phyloP scores from a whole-genome alignment of 1,284 basidiomycete genomes.

The Cryptococcus sp. region DNA sequence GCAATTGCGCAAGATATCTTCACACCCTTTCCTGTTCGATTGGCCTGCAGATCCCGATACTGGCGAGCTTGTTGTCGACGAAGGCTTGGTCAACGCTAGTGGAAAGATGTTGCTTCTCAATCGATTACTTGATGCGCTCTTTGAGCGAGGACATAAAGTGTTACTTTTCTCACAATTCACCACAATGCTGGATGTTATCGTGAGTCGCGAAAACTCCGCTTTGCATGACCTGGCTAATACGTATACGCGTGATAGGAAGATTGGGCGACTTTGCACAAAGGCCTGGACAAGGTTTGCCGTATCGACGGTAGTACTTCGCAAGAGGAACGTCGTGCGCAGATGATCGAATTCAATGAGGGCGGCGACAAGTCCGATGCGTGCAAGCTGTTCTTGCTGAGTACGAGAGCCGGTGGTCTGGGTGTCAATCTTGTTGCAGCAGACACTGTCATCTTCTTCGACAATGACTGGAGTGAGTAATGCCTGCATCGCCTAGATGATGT shows the following conservation, averaged over 20 bases:
- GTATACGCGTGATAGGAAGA: constrained; percentile 57
- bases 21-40: constrained; percentile 89
- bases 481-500: neutral
- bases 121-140: constrained; percentile 80
- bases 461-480: constrained; percentile 75
- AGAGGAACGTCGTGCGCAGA: constrained; percentile 76
- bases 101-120: constrained; percentile 98
- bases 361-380: constrained; percentile 67
- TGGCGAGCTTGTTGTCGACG: constrained; percentile 63
- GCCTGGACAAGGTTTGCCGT: constrained; percentile 72
- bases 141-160: constrained; percentile 81
- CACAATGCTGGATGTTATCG: constrained; percentile 92
- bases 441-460: constrained; percentile 92
- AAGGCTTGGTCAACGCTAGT: constrained; percentile 77
- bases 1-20: constrained; percentile 90
- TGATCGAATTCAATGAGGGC: constrained; percentile 80
- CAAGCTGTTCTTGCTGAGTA: constrained; percentile 84
- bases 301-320: constrained; percentile 86
- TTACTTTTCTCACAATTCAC: constrained; percentile 92
- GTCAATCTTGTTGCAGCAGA: constrained; percentile 93
- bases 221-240: neutral
- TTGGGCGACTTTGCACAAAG: constrained; percentile 81
- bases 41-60: constrained; percentile 75
- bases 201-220: constrained; percentile 43
- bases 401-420: constrained; percentile 86